Percentiles rank a stretch among this genome's conserved stretches.
Conservation (phyloP, 192 early-diverging fungal genomes). For the Chytriomyces sp. region DNA sequence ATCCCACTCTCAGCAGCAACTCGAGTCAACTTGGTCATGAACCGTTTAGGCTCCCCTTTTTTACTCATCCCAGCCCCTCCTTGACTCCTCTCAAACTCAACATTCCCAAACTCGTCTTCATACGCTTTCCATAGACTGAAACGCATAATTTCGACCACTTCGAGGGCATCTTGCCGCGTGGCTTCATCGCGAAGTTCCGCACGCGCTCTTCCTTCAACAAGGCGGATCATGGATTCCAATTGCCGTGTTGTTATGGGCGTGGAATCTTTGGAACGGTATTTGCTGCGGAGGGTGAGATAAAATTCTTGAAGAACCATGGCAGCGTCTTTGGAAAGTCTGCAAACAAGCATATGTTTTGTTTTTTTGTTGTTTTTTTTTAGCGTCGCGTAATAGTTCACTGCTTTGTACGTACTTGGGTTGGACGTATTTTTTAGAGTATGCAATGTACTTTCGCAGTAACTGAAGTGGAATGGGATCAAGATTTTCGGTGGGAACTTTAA, state of each 20-base stretch:
- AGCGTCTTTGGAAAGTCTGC: slow-evolving; percentile 62
- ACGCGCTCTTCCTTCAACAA: slow-evolving; percentile 79
- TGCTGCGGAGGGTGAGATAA: slow-evolving; percentile 70
- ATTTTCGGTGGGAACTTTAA: slow-evolving; percentile 56
- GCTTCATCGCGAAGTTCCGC: slow-evolving; percentile 78
- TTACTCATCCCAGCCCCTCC: slow-evolving; percentile 57
- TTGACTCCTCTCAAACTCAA: slow-evolving; percentile 68
- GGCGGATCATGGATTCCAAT: slow-evolving; percentile 77
- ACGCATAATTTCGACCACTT: slow-evolving; percentile 82
- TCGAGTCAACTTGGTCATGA: slow-evolving; percentile 65
- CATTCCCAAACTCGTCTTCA: slow-evolving; percentile 58
- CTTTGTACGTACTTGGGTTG: slow-evolving; percentile 58
- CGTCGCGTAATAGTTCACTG: too few relatives aligned
- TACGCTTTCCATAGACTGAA: slow-evolving; percentile 66
- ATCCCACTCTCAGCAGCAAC: slow-evolving; percentile 63
- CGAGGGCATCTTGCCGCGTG: slow-evolving; percentile 70
- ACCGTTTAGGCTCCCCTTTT: slow-evolving; percentile 64
- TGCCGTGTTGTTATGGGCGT: slow-evolving; percentile 83
- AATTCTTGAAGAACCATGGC: slow-evolving; percentile 68
- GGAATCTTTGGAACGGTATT: slow-evolving; percentile 67
- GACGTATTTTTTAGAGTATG: slow-evolving; percentile 80
- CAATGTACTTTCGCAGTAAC: slow-evolving; percentile 81
- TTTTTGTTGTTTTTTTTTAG: too few relatives aligned
- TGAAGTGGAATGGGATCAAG: slow-evolving; percentile 68
- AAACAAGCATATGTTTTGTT: too few relatives aligned